These are phyloP conservation scores for Capsicum baccatum DNA, from an alignment of 257 asterid species.

Conservation along the genomic window DNA sequence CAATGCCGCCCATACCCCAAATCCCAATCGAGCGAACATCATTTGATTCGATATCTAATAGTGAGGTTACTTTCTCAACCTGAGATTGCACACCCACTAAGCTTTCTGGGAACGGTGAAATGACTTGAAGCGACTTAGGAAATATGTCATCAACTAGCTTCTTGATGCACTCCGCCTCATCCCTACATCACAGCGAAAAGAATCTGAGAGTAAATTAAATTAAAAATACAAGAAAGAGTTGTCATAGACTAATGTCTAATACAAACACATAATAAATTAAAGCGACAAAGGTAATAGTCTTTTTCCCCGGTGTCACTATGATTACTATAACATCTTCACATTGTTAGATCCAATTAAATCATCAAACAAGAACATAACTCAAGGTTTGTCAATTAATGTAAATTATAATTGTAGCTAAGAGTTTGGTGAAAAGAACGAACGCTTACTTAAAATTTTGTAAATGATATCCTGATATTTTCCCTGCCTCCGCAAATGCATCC, in stretches of 20 bases:
- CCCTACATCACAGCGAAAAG: not conserved
- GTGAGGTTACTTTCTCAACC: not conserved
- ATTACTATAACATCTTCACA: not conserved
- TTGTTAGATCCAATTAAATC: not conserved
- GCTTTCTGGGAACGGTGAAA: not conserved
- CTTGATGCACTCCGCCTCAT: conserved; percentile 17
- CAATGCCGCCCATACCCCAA: conserved; percentile 29
- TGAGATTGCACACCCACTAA: conserved; percentile 27
- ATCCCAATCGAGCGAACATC: conserved; percentile 25
- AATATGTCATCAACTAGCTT: not conserved
- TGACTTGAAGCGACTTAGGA: not conserved
- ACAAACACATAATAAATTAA: not conserved
- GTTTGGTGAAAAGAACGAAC: not conserved
- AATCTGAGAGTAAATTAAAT: not conserved
- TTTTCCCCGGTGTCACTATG: not conserved
- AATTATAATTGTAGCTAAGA: not conserved
- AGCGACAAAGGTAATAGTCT: not conserved
- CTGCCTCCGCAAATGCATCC: not conserved
- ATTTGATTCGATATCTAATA: not conserved
- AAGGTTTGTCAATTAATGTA: not conserved
- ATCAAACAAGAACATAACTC: not conserved
- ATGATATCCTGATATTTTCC: not conserved
- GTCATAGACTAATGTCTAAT: not conserved
- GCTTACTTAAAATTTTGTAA: not conserved
- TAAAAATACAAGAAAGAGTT: not conserved